Conservation (phyloP, 805 yeast genomes). For the Metschnikowia aberdeeniae region DNA sequence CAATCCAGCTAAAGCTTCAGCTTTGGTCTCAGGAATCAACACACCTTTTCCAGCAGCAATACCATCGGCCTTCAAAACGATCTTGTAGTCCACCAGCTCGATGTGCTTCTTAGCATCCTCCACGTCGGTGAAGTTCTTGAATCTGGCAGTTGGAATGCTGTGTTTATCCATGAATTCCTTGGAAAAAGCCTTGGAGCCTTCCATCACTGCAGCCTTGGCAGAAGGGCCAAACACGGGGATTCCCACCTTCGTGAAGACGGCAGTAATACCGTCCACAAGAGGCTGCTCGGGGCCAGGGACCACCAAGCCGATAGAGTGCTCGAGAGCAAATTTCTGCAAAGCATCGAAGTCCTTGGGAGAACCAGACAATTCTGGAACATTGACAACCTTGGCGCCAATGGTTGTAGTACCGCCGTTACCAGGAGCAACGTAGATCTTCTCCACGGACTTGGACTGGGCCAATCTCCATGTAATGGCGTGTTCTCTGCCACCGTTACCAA, state of each 20-base stretch:
- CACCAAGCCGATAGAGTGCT: constrained; percentile 64
- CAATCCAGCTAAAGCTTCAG: constrained; percentile 83
- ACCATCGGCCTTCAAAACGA: constrained; percentile 96
- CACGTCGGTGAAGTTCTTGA: constrained; percentile 73
- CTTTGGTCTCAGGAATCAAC: constrained; percentile 75
- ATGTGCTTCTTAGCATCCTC: constrained; percentile 74
- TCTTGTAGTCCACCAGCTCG: constrained; percentile 58
- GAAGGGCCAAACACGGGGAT: constrained; percentile 98
- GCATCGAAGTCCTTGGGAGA: constrained; percentile 62
- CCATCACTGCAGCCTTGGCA: constrained; percentile 85
- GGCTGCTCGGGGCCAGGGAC: constrained; percentile 99
- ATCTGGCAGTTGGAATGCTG: constrained; percentile 91
- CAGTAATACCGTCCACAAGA: constrained; percentile 85
- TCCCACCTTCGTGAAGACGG: constrained; percentile 72
- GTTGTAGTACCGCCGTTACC: constrained; percentile 90
- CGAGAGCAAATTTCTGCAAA: constrained; percentile 70
- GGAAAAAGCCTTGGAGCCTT: constrained; percentile 93
- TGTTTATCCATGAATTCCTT: constrained; percentile 92
- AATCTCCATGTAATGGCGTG: constrained; percentile 94
- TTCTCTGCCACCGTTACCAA: constrained; percentile 99
- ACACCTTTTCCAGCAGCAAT: constrained; percentile 99
- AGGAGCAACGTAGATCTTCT: constrained; percentile 83
- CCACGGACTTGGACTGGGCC: constrained; percentile 69
- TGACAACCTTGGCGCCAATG: constrained; percentile 52
- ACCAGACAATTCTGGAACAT: constrained; percentile 62